Evolutionary conservation across 2,329 filamentous ascomycete species (phyloP).

Genomic region (Ambrosiella xylebori): DNA sequence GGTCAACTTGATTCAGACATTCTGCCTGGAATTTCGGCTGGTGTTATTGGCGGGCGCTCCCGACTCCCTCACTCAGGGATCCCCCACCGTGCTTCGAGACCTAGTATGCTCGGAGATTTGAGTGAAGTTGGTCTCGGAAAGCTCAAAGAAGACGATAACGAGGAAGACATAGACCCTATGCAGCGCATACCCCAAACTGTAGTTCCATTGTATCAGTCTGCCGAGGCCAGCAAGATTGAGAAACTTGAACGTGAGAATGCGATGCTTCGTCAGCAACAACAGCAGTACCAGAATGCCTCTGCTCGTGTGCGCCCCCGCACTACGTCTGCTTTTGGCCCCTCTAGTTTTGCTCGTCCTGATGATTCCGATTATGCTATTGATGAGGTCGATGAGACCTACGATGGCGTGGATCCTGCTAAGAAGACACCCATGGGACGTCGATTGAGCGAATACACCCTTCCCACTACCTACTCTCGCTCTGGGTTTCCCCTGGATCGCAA

Average conservation of each 20-base stretch:
- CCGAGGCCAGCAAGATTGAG: constrained; percentile 46
- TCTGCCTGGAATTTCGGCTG: constrained; percentile 24
- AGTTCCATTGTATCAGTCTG: constrained; percentile 27
- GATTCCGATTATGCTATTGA: constrained; percentile 59
- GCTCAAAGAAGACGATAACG: constrained; percentile 52
- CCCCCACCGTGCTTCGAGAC: constrained; percentile 65
- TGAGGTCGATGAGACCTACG: constrained; percentile 46
- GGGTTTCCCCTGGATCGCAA: constrained; percentile 41
- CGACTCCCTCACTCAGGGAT: constrained; percentile 43
- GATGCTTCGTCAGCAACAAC: constrained; percentile 37
- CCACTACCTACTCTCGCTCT: constrained; percentile 26
- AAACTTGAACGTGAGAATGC: constrained; percentile 45
- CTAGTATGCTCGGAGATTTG: constrained; percentile 60
- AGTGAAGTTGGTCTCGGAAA: constrained; percentile 48
- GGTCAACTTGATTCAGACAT: constrained; percentile 67
- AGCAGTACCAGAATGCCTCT: constrained; percentile 32
- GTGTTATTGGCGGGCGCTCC: constrained; percentile 34
- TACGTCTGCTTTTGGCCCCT: constrained; percentile 32
- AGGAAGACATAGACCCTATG: constrained; percentile 42
- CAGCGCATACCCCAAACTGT: constrained; percentile 21
- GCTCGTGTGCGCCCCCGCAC: constrained; percentile 17
- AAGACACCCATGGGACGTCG: constrained; percentile 31
- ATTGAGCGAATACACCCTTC: constrained; percentile 38
- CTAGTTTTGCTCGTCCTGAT: constrained; percentile 34
- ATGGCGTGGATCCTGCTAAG: constrained; percentile 27